phyloP scores from a whole-genome alignment of 345 rosid genomes.

The Murraya paniculata region DNA sequence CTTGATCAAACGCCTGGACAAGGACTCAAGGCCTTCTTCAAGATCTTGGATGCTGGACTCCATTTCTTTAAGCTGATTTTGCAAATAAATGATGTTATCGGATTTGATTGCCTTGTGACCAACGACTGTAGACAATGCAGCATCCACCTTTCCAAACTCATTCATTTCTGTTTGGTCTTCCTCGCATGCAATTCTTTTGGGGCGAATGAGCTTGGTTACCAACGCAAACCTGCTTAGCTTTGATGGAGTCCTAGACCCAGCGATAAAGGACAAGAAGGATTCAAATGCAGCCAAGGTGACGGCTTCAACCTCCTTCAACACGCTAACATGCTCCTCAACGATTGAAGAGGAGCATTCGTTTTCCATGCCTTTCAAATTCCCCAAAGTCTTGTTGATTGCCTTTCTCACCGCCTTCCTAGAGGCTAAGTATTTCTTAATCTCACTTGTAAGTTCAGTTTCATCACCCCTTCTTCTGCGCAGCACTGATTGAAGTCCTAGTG shows the following conservation, averaged over 20 bases:
- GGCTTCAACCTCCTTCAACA: conserved; percentile 35
- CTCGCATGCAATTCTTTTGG: conserved; percentile 19
- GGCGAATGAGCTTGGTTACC: conserved; percentile 36
- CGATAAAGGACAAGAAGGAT: conserved; percentile 40
- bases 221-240: conserved; percentile 30
- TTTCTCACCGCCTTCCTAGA: conserved; percentile 42
- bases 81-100: conserved; percentile 16
- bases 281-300: conserved; percentile 27
- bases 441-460: conserved; percentile 1
- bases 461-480: conserved; percentile 28
- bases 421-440: conserved; percentile 38
- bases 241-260: conserved; percentile 26
- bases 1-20: conserved; percentile 40
- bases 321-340: conserved; percentile 3
- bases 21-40: conserved; percentile 40
- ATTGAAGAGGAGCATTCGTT: conserved; percentile 12
- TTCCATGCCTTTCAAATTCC: conserved; percentile 25
- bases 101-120: neutral
- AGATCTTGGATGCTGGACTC: conserved; percentile 48
- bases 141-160: conserved; percentile 37
- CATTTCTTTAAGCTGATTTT: conserved; percentile 23
- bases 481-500: conserved; percentile 28
- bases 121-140: conserved; percentile 6
- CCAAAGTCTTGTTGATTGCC: conserved; percentile 38
- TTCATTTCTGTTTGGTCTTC: conserved; percentile 22